These are phyloP conservation scores for Sarocladium strictum DNA, from an alignment of 2,329 filamentous ascomycete species.

Conservation along the genomic window DNA sequence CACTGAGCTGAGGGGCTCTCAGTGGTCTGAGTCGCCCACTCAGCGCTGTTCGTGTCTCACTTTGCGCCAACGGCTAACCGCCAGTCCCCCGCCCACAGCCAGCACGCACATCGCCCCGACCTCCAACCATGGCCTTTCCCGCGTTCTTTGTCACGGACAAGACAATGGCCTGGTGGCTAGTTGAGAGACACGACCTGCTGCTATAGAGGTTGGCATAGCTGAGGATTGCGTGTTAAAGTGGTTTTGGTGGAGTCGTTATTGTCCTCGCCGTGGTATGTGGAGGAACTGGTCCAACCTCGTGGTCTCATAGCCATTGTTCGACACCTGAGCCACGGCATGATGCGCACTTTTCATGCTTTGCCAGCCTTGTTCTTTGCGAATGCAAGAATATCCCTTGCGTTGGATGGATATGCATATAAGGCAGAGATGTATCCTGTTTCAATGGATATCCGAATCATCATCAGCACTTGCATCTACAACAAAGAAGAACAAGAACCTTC, in stretches of 20 bases:
- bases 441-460: not conserved
- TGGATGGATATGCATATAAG: conserved; percentile 1
- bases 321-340: not conserved
- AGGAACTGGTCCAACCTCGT: not conserved
- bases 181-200: conserved; percentile 1
- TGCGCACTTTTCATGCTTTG: not conserved
- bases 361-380: conserved; percentile 3
- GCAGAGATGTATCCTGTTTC: not conserved
- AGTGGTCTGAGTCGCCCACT: not conserved
- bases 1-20: not conserved
- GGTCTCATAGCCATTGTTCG: conserved; percentile 5
- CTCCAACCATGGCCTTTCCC: conserved; percentile 5
- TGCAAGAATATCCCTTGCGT: conserved; percentile 3
- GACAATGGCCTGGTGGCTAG: conserved; percentile 8
- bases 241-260: not conserved
- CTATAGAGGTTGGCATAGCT: not conserved
- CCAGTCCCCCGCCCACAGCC: not conserved
- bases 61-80: not conserved
- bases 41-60: conserved; percentile 2
- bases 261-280: conserved; percentile 7
- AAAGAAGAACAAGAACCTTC: not conserved
- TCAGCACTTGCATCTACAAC: not conserved
- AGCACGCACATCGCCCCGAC: not conserved
- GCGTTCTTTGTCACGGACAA: conserved; percentile 6
- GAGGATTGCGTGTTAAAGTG: not conserved